phyloP scores from a whole-genome alignment of 2,329 filamentous ascomycete species.

The Neodidymelliopsis sp. region DNA sequence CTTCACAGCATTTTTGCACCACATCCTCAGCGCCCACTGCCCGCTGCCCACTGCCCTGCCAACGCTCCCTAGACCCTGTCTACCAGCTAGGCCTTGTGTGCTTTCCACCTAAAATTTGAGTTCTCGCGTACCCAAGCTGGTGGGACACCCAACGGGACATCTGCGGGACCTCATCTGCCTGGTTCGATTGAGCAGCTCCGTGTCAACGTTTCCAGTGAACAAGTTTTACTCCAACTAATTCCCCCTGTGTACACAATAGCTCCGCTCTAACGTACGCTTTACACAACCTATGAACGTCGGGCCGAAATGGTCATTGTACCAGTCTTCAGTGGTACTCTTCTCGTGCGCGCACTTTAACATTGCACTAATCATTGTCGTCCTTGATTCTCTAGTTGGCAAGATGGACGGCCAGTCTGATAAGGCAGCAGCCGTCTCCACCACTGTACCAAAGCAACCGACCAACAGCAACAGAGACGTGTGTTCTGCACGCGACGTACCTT shows the following conservation, averaged over 20 bases:
- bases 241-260: too few species aligned
- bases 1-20: neutral
- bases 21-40: neutral
- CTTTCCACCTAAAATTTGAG: constrained; percentile 13
- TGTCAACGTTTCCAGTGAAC: neutral
- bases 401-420: neutral
- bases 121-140: constrained; percentile 22
- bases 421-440: neutral
- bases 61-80: neutral
- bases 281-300: neutral
- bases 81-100: neutral
- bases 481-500: constrained; percentile 4
- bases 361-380: neutral
- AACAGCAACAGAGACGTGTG: constrained; percentile 2
- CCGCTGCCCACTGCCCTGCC: too few species aligned
- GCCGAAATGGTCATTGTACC: neutral
- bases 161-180: constrained; percentile 13
- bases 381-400: too few species aligned
- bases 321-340: neutral
- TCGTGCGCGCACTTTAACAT: too few species aligned
- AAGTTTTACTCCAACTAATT: neutral
- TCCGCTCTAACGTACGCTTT: neutral
- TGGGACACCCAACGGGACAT: constrained; percentile 20
- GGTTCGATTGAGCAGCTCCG: constrained; percentile 1
- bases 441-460: neutral